Evolutionary conservation across 73 alveolate genomes (phyloP), one percentile per base, ranked within the genome.

Genomic region (Paramecium sexaurelia): DNA sequence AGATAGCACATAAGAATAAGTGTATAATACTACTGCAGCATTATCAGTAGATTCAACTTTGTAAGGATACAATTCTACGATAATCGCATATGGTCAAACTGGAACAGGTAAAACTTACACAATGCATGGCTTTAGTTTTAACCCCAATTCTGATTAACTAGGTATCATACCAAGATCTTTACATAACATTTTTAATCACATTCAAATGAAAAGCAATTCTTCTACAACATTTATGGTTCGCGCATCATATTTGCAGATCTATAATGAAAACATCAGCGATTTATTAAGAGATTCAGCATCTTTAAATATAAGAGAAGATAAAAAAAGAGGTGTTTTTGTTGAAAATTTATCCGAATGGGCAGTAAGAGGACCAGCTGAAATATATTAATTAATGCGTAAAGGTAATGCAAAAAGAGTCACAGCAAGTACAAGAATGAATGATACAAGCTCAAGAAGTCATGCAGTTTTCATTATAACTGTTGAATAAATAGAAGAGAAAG

Each of bases 301-400:
- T 7, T 91, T 93, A 19, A 92, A 92, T 71, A 98, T 98, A 37
- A 96, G 99, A 94, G 99, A 98, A 94, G 99, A 97, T 88, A 97
- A 97, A 71, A 95, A 97, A 91, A 92, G 95, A 71, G 99, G 99
- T 9, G 96, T 98, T 51, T 97, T 95, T 95, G 99, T 98, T 9
- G 99, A 98, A 55, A 98, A 98, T 55, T 92, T 98, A 37, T 87
- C 96, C 84, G 99, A 98, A 92, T 98, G 99, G 99, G 99, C 99
- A 13, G 99, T 98, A 10, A 61, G 99, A 36, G 93, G 96, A 9
- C 99, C 99, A 4, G 93, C 95, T 45, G 99, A 98, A 86, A 96
- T 97, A 5, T 95, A 95, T 94, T 68, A 97, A 13, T 92, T 97
- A 17, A 93, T 97, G 94, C 95, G 97, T 93, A 92, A 94, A 92